These are phyloP conservation scores for Lagerstroemia speciosa DNA, from an alignment of 345 rosid genomes.

Conservation along the genomic window DNA sequence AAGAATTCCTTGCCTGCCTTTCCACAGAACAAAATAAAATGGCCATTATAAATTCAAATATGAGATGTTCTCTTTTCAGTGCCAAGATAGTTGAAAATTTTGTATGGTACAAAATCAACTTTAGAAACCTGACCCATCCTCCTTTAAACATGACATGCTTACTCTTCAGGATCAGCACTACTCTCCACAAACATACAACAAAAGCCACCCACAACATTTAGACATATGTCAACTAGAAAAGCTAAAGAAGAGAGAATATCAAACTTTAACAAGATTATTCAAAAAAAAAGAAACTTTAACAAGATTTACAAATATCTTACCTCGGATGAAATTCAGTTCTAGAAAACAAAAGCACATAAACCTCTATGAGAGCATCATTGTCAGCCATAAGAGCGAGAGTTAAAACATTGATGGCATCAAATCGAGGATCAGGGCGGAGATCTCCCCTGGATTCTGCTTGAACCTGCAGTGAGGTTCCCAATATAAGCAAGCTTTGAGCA, in stretches of 20 bases:
- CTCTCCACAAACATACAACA: background rate
- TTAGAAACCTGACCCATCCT: background rate
- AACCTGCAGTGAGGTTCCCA: conserved; percentile 35
- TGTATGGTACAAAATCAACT: background rate
- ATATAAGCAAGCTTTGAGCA: background rate
- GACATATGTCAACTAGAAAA: background rate
- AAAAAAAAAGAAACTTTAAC: conserved; percentile 5
- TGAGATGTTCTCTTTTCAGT: background rate
- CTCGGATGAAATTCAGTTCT: conserved; percentile 34
- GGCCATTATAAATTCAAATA: background rate
- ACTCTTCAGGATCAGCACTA: background rate
- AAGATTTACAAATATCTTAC: conserved; percentile 22
- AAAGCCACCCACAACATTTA: background rate
- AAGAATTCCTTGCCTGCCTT: background rate
- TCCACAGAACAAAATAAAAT: background rate
- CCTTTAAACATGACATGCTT: background rate
- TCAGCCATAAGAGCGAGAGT: conserved; percentile 70
- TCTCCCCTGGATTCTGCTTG: conserved; percentile 85
- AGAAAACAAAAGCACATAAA: conserved; percentile 48
- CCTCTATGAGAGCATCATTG: conserved; percentile 30
- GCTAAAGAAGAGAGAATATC: background rate
- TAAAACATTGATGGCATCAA: conserved; percentile 65
- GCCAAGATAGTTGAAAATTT: background rate
- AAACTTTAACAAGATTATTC: background rate
- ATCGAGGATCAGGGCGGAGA: conserved; percentile 78